Evolutionary conservation across 2,329 filamentous ascomycete species (phyloP).

Genomic region (Rhytidhysteron rufulum): DNA sequence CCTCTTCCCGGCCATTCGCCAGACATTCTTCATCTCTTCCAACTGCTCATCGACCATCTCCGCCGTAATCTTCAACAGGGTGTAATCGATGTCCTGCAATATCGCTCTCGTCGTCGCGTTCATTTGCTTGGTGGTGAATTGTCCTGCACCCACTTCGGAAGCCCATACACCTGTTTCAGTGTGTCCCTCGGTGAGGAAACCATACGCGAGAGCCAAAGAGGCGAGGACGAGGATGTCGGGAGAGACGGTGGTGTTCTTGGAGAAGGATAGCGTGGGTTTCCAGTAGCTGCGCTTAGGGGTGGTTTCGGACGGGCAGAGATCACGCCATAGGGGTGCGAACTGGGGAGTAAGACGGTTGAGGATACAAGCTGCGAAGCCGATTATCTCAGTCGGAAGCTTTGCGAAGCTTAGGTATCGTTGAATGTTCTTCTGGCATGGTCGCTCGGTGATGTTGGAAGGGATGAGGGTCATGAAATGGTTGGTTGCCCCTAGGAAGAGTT

Average conservation of each 20-base stretch:
- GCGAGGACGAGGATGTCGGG: slow-evolving; percentile 34
- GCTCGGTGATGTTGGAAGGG: slow-evolving; percentile 27
- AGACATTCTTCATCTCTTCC: slow-evolving; percentile 24
- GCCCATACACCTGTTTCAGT: slow-evolving; percentile 32
- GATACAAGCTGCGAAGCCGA: slow-evolving; percentile 37
- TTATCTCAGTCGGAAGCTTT: slow-evolving; percentile 28
- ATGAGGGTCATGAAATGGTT: slow-evolving; percentile 34
- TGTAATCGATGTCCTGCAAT: slow-evolving; percentile 34
- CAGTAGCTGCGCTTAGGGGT: slow-evolving; percentile 1
- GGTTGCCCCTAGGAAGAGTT: slow-evolving; percentile 24
- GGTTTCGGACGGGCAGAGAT: slow-evolving; percentile 13
- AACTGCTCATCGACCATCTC: slow-evolving; percentile 29
- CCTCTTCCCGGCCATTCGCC: background rate
- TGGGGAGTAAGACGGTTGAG: slow-evolving; percentile 30
- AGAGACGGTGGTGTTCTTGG: slow-evolving; percentile 12
- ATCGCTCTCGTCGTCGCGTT: slow-evolving; percentile 30
- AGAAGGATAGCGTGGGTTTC: background rate
- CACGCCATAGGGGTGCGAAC: slow-evolving; percentile 29
- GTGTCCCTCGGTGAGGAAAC: slow-evolving; percentile 29
- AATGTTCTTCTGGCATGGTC: slow-evolving; percentile 22
- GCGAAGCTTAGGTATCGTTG: slow-evolving; percentile 27
- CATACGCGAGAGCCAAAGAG: slow-evolving; percentile 31
- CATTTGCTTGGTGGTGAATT: slow-evolving; percentile 26
- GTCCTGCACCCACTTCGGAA: slow-evolving; percentile 17
- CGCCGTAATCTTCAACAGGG: slow-evolving; percentile 30